Percentiles rank a stretch among this genome's conserved stretches.
Conservation (phyloP, 1,139 yeast species). For the Pichia sp. region DNA sequence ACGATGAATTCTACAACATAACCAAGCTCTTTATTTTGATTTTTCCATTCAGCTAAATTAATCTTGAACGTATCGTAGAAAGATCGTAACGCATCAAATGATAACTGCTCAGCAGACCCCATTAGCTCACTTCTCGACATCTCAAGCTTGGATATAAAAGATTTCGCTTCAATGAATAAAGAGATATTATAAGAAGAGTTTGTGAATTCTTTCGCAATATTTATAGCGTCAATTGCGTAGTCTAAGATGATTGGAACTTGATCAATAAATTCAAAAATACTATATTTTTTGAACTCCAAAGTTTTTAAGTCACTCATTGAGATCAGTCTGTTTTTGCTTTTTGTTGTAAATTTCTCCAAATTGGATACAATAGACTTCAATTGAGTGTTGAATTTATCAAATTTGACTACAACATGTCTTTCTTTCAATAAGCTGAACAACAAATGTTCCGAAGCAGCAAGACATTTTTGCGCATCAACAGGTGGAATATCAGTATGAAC, state of each 20-base stretch:
- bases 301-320: background rate
- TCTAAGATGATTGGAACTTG: slow-evolving; percentile 48
- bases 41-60: no score
- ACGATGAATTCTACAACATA: slow-evolving; percentile 44
- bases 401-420: slow-evolving; percentile 38
- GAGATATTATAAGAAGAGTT: slow-evolving; percentile 2
- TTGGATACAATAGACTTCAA: slow-evolving; percentile 2
- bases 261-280: slow-evolving; percentile 6
- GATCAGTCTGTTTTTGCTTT: slow-evolving; percentile 1
- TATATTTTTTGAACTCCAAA: background rate
- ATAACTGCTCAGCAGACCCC: no score
- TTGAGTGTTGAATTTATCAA: slow-evolving; percentile 3
- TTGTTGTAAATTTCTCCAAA: slow-evolving; percentile 11
- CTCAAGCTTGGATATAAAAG: slow-evolving; percentile 21
- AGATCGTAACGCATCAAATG: no score
- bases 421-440: slow-evolving; percentile 45
- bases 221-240: slow-evolving; percentile 35
- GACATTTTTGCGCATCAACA: slow-evolving; percentile 65
- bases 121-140: no score
- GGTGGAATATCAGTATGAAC: slow-evolving; percentile 71
- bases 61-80: no score
- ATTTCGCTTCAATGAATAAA: slow-evolving; percentile 16
- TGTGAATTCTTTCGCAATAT: slow-evolving; percentile 22
- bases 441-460: slow-evolving; percentile 74
- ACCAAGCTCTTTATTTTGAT: slow-evolving; percentile 25